Percentiles rank a stretch among this genome's conserved stretches.
Conservation (phyloP, 208 protist genomes). For the Herpetomonas samuelpessoai region DNA sequence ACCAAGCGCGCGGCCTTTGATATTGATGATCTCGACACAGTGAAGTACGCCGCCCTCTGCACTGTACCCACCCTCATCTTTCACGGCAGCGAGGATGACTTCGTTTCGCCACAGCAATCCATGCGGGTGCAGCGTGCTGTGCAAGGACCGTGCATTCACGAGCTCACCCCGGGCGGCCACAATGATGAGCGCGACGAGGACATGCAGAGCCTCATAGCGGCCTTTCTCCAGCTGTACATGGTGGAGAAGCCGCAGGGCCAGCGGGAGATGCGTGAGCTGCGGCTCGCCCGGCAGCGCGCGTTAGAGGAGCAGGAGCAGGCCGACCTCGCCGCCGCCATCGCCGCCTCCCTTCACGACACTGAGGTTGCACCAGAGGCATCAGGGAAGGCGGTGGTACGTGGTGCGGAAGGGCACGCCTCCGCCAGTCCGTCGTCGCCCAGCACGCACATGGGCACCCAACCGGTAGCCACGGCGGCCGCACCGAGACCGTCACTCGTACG, state of each 20-base stretch:
- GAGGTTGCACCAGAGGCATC: no score
- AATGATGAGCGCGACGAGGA: conserved; percentile 85
- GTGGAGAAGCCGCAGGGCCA: conserved; percentile 64
- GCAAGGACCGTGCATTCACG: conserved; percentile 56
- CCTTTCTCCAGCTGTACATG: conserved; percentile 83
- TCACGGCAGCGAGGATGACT: conserved; percentile 90
- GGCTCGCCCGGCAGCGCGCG: not conserved
- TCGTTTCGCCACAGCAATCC: conserved; percentile 86
- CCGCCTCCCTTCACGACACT: no score
- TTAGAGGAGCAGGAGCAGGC: no score
- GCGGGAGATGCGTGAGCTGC: conserved; percentile 2
- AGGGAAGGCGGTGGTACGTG: no score
- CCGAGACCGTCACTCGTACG: no score
- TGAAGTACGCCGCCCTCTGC: conserved; percentile 83
- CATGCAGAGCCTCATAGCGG: conserved; percentile 68
- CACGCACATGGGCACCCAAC: no score
- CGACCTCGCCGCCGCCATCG: no score
- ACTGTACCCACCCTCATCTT: conserved; percentile 87
- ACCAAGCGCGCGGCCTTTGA: conserved; percentile 90
- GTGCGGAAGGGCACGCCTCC: no score
- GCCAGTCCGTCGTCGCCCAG: no score
- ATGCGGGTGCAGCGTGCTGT: conserved; percentile 59
- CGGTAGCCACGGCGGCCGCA: no score
- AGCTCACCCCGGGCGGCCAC: conserved; percentile 88
- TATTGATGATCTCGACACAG: conserved; percentile 88